Evolutionary conservation across 2,329 filamentous ascomycete species (phyloP), one percentile per base, ranked within the genome.

Genomic region (Orbilia blumenaviensis): DNA sequence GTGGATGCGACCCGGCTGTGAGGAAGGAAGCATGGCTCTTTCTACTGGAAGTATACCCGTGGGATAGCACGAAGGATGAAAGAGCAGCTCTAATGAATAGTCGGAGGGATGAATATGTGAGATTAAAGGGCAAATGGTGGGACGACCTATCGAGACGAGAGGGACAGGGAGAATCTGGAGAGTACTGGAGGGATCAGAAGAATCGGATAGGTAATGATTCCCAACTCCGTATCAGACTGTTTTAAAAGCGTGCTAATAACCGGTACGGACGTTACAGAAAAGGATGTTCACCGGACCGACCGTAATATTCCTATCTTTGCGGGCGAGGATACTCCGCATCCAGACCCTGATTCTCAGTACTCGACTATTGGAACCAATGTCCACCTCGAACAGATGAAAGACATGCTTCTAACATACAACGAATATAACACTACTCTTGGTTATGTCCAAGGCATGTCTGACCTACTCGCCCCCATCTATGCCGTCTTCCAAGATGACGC

Each of bases 391-490:
- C 95, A 99, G 84, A 92, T 99, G 89, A 99, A 99, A 84, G 95
- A 99, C 82, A 96, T 99, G 92, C 89, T 99, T 0, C 87, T 99
- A 16, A 98, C 95, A 0, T 99, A 99, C 83, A 98, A 99, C 82
- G 95, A 99, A 84, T 96, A 96, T 84, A 99, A 99, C 84, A 92
- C 90, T 73, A 92, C 95, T 72, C 87, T 99, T 1, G 95, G 96
- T 56, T 99, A 99, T 81, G 95, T 99, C 0, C 95, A 99, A 84
- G 95, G 95, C 77, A 99, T 99, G 95, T 97, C 93, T 10, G 95
- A 99, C 83, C 88, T 99, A 0, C 88, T 99, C 7, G 93, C 95
- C 0, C 95, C 95, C 1, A 93, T 99, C 75, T 99, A 99, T 81
- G 95, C 95, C 2, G 93, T 99, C 21, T 91, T 97, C 84, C 95